phyloP scores from a whole-genome alignment of 768 basidiomycete species.

The Lentinula detonsa region DNA sequence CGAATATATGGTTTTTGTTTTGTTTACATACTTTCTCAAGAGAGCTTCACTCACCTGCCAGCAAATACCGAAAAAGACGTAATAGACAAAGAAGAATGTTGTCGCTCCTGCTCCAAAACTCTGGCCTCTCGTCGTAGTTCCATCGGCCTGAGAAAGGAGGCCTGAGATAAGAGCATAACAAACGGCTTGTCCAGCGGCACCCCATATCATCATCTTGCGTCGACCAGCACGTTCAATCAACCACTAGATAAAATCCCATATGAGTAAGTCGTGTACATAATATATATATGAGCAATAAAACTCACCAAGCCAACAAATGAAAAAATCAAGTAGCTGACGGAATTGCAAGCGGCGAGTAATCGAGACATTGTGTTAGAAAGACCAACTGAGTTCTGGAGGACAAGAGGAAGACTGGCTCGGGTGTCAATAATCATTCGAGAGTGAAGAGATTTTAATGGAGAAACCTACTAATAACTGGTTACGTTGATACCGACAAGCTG shows the following conservation, averaged over 20 bases:
- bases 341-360: slow-evolving; percentile 46
- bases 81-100: slow-evolving; percentile 45
- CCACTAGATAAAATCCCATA: background rate
- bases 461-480: slow-evolving; percentile 42
- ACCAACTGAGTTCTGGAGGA: slow-evolving; percentile 45
- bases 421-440: background rate
- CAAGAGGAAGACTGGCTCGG: slow-evolving; percentile 33
- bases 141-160: slow-evolving; percentile 29
- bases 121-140: slow-evolving; percentile 20
- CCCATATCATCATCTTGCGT: slow-evolving; percentile 48
- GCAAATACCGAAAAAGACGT: slow-evolving; percentile 45
- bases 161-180: slow-evolving; percentile 40
- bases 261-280: background rate
- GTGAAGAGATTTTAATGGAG: background rate
- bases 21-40: background rate
- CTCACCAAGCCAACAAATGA: slow-evolving; percentile 35
- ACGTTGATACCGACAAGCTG: slow-evolving; percentile 47
- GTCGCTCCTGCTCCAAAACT: slow-evolving; percentile 39
- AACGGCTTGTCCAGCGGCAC: slow-evolving; percentile 41
- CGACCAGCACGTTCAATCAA: slow-evolving; percentile 44
- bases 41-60: slow-evolving; percentile 34
- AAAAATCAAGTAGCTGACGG: slow-evolving; percentile 42
- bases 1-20: background rate
- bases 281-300: background rate
- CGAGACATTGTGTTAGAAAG: slow-evolving; percentile 43